These are phyloP conservation scores for Mycosphaerella arachidis DNA, from an alignment of 2,329 filamentous ascomycete genomes.

Conservation along the genomic window DNA sequence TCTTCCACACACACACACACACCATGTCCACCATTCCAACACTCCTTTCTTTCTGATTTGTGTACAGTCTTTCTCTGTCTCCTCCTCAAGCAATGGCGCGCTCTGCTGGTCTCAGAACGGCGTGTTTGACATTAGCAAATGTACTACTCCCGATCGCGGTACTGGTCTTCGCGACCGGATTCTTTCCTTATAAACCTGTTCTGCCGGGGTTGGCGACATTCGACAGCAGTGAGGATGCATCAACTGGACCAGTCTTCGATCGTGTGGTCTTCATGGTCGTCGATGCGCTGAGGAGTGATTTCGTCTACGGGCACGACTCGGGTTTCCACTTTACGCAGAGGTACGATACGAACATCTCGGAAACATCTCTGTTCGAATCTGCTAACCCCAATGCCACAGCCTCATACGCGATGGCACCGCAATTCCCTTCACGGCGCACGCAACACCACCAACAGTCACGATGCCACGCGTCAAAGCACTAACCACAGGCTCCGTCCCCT, in stretches of 20 bases:
- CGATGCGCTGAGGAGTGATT: slow-evolving; percentile 90
- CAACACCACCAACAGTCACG: slow-evolving; percentile 93
- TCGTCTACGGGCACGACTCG: slow-evolving; percentile 77
- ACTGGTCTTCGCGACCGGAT: slow-evolving; percentile 74
- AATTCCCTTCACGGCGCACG: slow-evolving; percentile 90
- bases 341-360: slow-evolving; percentile 41
- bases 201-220: slow-evolving; percentile 70
- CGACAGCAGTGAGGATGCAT: slow-evolving; percentile 19
- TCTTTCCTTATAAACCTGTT: slow-evolving; percentile 97
- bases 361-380: background rate
- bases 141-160: slow-evolving; percentile 67
- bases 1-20: background rate
- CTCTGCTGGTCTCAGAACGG: slow-evolving; percentile 40
- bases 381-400: slow-evolving; percentile 42
- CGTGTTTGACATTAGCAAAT: slow-evolving; percentile 57
- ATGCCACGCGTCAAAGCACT: slow-evolving; percentile 98
- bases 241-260: slow-evolving; percentile 65
- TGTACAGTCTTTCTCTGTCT: background rate
- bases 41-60: background rate
- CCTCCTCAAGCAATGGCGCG: slow-evolving; percentile 13
- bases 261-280: slow-evolving; percentile 96
- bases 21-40: background rate
- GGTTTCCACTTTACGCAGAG: slow-evolving; percentile 85
- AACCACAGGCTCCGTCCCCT: slow-evolving; percentile 95
- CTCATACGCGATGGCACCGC: slow-evolving; percentile 79